A percentile compares a stretch with the other conserved stretches of the same genome.
Evolutionary conservation across 768 basidiomycete genomes (phyloP).

Genomic region (Russula dissimulans): DNA sequence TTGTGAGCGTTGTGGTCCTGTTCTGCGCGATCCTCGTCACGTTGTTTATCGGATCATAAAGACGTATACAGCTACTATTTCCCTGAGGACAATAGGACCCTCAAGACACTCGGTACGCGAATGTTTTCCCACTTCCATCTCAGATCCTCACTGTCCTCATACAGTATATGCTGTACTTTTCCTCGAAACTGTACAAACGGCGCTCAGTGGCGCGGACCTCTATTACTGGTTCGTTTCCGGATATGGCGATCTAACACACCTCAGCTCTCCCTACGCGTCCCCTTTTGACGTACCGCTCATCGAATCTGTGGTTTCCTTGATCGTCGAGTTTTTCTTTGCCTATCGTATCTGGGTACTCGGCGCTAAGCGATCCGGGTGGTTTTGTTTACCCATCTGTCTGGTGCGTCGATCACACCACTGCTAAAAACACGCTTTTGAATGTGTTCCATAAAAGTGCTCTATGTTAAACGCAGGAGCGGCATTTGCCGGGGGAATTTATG

Average conservation of each 20-base stretch:
- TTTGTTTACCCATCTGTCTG: neutral
- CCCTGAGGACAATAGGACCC: neutral
- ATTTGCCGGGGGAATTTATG: neutral
- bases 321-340: slow-evolving; percentile 1
- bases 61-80: slow-evolving; percentile 12
- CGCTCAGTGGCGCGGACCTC: slow-evolving; percentile 22
- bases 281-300: slow-evolving; percentile 13
- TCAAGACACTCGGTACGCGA: slow-evolving; percentile 1
- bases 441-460: neutral
- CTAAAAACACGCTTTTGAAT: too few relatives aligned
- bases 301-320: neutral
- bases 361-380: neutral
- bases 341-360: slow-evolving; percentile 4
- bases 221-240: slow-evolving; percentile 25
- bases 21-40: too few relatives aligned
- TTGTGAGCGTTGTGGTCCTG: slow-evolving; percentile 18
- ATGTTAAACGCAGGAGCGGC: neutral
- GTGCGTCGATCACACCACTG: neutral
- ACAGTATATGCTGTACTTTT: slow-evolving; percentile 24
- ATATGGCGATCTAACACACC: slow-evolving; percentile 23
- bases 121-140: neutral
- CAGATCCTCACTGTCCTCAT: neutral
- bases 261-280: slow-evolving; percentile 17
- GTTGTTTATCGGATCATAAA: neutral
- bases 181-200: slow-evolving; percentile 23